Conservation (phyloP, 306 rosid species). For the Prunus davidiana region DNA sequence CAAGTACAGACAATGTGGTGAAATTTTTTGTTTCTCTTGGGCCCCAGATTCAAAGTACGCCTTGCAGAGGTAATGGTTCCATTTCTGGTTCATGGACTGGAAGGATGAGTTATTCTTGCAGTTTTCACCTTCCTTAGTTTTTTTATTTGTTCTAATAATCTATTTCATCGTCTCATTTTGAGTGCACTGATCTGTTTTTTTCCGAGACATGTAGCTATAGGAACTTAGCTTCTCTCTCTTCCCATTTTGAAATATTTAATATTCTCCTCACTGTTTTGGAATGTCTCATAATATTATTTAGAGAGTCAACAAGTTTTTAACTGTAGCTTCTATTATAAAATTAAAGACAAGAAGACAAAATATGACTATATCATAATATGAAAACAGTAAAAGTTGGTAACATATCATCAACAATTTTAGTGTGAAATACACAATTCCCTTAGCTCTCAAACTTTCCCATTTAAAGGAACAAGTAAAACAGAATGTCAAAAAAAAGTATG, state of each 20-base stretch:
- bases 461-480: background rate
- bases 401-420: background rate
- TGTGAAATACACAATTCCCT: background rate
- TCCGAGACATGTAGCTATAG: background rate
- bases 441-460: background rate
- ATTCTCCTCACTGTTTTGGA: background rate
- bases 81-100: conserved; percentile 31
- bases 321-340: background rate
- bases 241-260: background rate
- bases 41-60: conserved; percentile 32
- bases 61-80: conserved; percentile 31
- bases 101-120: conserved; percentile 20
- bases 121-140: conserved; percentile 13
- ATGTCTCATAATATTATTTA: background rate
- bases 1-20: conserved; percentile 43
- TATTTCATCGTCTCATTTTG: background rate
- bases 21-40: conserved; percentile 23
- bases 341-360: background rate
- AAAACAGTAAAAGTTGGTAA: background rate
- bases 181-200: conserved; percentile 15
- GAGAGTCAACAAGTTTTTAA: background rate
- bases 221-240: background rate
- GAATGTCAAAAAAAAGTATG: background rate
- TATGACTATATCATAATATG: background rate
- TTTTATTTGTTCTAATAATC: background rate